Conservation (phyloP, 352 stramenopile genomes). For the Thraustotheca clavata region DNA sequence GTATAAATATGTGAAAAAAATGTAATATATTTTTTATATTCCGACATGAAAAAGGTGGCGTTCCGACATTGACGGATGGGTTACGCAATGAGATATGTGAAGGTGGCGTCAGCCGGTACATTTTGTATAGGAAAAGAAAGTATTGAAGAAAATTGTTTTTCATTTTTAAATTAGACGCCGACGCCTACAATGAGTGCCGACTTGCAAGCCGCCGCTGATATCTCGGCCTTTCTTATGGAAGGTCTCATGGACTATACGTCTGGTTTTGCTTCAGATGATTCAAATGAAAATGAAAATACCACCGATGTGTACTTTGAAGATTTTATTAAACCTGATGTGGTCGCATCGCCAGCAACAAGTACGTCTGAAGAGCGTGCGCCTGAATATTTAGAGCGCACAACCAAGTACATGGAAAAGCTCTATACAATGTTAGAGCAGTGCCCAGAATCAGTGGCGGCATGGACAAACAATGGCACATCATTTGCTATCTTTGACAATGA, state of each 20-base stretch:
- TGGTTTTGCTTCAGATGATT: constrained; percentile 9
- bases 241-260: constrained; percentile 18
- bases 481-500: constrained; percentile 83
- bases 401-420: constrained; percentile 17
- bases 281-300: neutral
- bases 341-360: neutral
- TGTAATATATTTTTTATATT: no score
- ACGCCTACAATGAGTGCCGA: neutral
- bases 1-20: no score
- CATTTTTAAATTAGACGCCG: neutral
- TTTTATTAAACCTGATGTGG: neutral
- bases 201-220: neutral
- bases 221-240: constrained; percentile 10
- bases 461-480: constrained; percentile 59
- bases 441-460: constrained; percentile 24
- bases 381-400: neutral
- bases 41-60: neutral
- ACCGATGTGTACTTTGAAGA: constrained; percentile 1
- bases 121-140: neutral
- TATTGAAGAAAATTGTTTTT: neutral
- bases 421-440: constrained; percentile 20
- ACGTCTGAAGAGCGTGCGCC: neutral
- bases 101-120: no score
- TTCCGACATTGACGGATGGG: neutral
- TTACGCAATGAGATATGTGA: no score